Base-by-base conservation (phyloP, 208 protist genomes). In the Crithidia fasciculata region DNA sequence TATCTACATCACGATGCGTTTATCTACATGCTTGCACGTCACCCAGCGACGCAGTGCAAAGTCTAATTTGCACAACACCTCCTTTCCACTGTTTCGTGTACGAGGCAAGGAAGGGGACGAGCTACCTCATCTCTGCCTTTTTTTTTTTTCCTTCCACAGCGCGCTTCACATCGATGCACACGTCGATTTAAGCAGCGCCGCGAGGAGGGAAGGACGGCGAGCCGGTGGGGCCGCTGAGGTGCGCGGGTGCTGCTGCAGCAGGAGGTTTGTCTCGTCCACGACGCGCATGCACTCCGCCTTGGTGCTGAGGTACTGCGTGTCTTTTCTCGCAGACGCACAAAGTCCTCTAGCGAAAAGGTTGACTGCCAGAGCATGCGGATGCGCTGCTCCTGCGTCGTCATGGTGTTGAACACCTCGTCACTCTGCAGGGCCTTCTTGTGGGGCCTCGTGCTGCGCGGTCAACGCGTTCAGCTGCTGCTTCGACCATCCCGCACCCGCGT, bases 251-350 rank as follows among this genome's bases (percentile, higher is more conserved):
- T n/a, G n/a, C 72, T 95, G 92, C 53, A 96, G 69, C 40, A 90
- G 59, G 28, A 93, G 44, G 68, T 97, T 97, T 39, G 89, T 85
- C 52, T 97, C 93, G 41, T 97, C 93, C 19, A 95, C 80, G 49
- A 95, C 69, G 52, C 88, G 85, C 53, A 97, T 68, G 57, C 91
- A 97, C 52, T 93, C 87, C 12, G 89, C 92, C 81, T 97, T 97
- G 52, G 79, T 83, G 15, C 63, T 57, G 15, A 92, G 55, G 65
- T 96, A 97, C 73, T 95, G 89, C 49, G 90, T 94, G 52, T 97
- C 94, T 91, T 95, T 69, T 91, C 92, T 69, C 93, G 92, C 59
- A 95, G 81, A 4, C 87, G 85, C 45, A 97, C 89, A 83, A 95
- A 97, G 69, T 97, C 94, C 55, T 96, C 90, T 2, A 97, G 76